Conservation (phyloP, 495 filamentous ascomycete species). For the Penicillium tannophilum region DNA sequence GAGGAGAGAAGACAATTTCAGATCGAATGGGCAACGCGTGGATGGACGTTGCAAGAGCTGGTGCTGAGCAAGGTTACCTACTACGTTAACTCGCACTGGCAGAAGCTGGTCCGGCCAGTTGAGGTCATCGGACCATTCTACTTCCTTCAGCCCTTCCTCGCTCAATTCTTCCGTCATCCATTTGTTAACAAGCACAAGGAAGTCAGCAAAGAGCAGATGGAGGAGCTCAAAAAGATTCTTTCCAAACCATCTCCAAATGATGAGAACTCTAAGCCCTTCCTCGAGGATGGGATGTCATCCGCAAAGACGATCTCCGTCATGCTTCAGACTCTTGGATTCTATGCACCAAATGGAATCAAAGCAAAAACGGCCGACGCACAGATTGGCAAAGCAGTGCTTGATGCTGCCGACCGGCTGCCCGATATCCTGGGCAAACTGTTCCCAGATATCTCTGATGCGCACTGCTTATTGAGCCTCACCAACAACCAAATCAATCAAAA, state of each 20-base stretch:
- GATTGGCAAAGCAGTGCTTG: conserved; percentile 11
- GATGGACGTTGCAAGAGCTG: conserved; percentile 54
- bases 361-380: conserved; percentile 7
- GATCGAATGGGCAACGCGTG: conserved; percentile 42
- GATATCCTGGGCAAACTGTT: not conserved
- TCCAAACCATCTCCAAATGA: not conserved
- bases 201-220: not conserved
- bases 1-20: conserved; percentile 2
- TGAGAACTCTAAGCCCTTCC: not conserved
- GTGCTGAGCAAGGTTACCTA: conserved; percentile 50
- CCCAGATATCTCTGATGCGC: not conserved
- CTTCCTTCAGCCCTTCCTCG: conserved; percentile 39
- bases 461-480: not conserved
- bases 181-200: conserved; percentile 17
- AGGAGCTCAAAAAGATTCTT: not conserved
- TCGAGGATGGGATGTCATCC: not conserved
- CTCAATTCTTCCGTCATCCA: conserved; percentile 25
- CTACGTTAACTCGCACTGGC: conserved; percentile 45
- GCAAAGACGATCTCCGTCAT: conserved; percentile 4
- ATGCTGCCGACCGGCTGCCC: conserved; percentile 1
- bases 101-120: conserved; percentile 33
- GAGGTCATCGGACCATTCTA: conserved; percentile 44
- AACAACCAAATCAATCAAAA: not conserved
- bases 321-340: conserved; percentile 5
- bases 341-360: conserved; percentile 3